Evolutionary conservation across 257 asterid species (phyloP).

Genomic region (Nicotiana tabacum): DNA sequence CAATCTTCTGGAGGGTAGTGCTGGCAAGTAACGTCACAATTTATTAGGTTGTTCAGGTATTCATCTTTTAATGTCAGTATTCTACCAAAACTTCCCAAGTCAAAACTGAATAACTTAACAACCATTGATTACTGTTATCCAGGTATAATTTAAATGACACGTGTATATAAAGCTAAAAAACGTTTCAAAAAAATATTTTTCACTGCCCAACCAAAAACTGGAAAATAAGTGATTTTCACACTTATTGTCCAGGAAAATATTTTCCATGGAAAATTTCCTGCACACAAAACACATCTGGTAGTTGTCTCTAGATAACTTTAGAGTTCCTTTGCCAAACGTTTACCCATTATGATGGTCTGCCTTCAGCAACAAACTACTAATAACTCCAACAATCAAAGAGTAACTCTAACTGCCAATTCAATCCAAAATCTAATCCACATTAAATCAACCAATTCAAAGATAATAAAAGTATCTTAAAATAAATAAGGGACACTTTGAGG

Average conservation of each 20-base stretch:
- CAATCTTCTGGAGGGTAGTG: slow-evolving; percentile 87
- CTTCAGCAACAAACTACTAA: not conserved
- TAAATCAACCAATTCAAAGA: not conserved
- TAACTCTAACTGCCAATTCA: not conserved
- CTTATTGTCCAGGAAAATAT: no score
- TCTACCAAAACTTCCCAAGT: not conserved
- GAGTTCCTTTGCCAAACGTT: not conserved
- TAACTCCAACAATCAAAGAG: not conserved
- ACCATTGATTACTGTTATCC: not conserved
- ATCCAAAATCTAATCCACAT: not conserved
- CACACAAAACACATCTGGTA: no score
- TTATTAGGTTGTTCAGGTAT: not conserved
- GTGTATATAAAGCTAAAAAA: not conserved
- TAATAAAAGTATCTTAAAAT: not conserved
- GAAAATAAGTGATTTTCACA: no score
- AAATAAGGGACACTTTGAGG: no score
- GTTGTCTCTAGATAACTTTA: no score
- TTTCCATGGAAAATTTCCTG: no score
- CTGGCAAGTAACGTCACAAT: slow-evolving; percentile 35
- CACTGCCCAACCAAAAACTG: no score
- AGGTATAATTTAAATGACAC: not conserved
- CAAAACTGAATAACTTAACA: not conserved
- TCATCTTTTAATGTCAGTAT: not conserved
- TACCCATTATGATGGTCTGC: not conserved
- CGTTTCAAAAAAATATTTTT: not conserved